These are phyloP conservation scores for Candida maesae DNA, from an alignment of 805 yeast species.

Conservation along the genomic window DNA sequence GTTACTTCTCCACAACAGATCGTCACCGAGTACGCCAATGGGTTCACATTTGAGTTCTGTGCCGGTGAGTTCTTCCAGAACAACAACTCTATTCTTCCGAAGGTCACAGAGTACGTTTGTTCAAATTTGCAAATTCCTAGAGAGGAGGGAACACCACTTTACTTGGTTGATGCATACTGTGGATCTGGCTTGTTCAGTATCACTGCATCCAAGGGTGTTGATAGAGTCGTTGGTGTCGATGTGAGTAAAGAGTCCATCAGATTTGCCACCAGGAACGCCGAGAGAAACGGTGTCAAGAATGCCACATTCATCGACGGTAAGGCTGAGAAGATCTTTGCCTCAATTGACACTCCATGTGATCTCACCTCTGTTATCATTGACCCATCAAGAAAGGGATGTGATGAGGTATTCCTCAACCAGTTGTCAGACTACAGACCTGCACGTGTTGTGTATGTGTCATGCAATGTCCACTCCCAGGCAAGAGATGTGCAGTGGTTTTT, in stretches of 20 bases:
- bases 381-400: slow-evolving; percentile 98
- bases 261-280: slow-evolving; percentile 82
- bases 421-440: slow-evolving; percentile 79
- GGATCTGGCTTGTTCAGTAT: slow-evolving; percentile 94
- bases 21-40: slow-evolving; percentile 73
- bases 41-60: slow-evolving; percentile 76
- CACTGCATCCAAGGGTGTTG: slow-evolving; percentile 78
- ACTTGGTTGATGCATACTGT: slow-evolving; percentile 91
- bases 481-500: slow-evolving; percentile 85
- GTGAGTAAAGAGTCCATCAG: slow-evolving; percentile 86
- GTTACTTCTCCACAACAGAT: slow-evolving; percentile 75
- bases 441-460: slow-evolving; percentile 88
- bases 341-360: slow-evolving; percentile 68
- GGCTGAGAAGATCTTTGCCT: slow-evolving; percentile 84
- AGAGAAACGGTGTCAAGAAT: slow-evolving; percentile 67
- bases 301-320: slow-evolving; percentile 86
- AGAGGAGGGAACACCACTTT: slow-evolving; percentile 46
- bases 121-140: slow-evolving; percentile 52
- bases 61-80: slow-evolving; percentile 98
- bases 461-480: slow-evolving; percentile 98
- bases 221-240: slow-evolving; percentile 87
- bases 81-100: slow-evolving; percentile 85
- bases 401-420: slow-evolving; percentile 80
- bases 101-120: slow-evolving; percentile 77
- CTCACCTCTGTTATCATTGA: slow-evolving; percentile 89